A percentile compares a stretch with the other conserved stretches of the same genome.
Evolutionary conservation across 1,139 yeast genomes (phyloP).

Genomic region (Tardiomyces depauwii): DNA sequence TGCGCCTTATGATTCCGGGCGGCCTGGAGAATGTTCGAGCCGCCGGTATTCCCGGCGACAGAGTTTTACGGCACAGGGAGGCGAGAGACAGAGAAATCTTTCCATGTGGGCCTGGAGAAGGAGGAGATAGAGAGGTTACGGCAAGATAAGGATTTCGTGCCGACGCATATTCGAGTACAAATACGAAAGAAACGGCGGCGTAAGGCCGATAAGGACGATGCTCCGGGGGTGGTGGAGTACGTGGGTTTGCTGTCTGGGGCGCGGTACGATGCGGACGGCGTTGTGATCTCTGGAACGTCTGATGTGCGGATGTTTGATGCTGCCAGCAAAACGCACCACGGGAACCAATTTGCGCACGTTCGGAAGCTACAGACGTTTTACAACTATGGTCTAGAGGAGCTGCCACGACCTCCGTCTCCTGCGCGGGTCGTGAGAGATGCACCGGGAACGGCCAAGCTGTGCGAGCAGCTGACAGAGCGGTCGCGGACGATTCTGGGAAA

Average conservation of each 20-base stretch:
- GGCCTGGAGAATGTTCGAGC: conserved; percentile 2
- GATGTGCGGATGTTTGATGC: not conserved
- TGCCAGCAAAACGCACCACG: not conserved
- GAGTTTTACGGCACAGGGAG: not conserved
- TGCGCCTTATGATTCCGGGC: not conserved
- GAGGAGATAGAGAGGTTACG: not conserved
- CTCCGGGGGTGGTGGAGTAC: conserved; percentile 1
- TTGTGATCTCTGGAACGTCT: not conserved
- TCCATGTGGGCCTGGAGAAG: conserved; percentile 1
- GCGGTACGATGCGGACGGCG: conserved; percentile 1
- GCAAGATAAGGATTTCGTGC: not conserved
- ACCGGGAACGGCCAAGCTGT: conserved; percentile 3
- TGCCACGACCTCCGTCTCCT: conserved; percentile 9
- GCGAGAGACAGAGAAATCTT: not conserved
- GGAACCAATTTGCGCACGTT: not conserved
- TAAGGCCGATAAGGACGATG: not conserved
- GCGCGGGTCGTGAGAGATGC: conserved; percentile 5
- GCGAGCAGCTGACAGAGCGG: conserved; percentile 3
- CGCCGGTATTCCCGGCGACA: conserved; percentile 1
- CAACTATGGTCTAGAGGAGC: conserved; percentile 8
- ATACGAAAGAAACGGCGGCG: not conserved
- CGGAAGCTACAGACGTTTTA: conserved; percentile 2
- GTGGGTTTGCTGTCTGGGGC: conserved; percentile 3
- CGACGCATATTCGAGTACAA: not conserved
- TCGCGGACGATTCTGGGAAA: conserved; percentile 2